Evolutionary conservation across 768 basidiomycete genomes (phyloP).

Genomic region (Boletus reticulatus): DNA sequence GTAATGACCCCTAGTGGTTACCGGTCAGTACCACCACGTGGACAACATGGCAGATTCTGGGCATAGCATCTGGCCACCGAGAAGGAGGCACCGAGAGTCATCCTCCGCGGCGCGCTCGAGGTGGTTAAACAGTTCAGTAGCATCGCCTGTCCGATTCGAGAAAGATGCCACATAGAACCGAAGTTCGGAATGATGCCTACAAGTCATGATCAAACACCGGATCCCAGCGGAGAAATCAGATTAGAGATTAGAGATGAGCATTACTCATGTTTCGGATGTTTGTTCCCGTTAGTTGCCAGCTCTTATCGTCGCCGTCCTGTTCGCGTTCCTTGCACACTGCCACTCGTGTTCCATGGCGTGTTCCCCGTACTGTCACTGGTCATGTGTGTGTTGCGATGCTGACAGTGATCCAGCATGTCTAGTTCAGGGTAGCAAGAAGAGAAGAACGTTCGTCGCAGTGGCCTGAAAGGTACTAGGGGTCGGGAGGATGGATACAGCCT

Average conservation of each 20-base stretch:
- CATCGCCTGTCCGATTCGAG: not conserved
- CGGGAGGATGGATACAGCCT: not conserved
- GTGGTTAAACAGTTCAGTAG: not conserved
- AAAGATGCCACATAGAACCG: not conserved
- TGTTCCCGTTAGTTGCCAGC: not conserved
- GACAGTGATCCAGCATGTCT: not conserved
- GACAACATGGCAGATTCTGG: not conserved
- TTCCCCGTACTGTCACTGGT: not conserved
- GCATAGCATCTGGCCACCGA: not conserved
- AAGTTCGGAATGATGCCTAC: not conserved
- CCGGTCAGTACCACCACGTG: not conserved
- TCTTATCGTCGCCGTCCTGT: not conserved
- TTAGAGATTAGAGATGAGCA: not conserved
- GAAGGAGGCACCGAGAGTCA: not conserved
- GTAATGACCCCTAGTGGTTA: no score
- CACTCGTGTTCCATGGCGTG: not conserved
- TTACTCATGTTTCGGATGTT: not conserved
- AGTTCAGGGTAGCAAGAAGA: not conserved
- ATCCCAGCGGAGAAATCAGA: not conserved
- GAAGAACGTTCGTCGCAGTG: not conserved
- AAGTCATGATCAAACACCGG: not conserved
- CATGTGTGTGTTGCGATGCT: not conserved
- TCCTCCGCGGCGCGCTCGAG: not conserved
- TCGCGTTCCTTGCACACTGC: not conserved
- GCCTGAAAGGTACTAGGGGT: not conserved